A percentile compares a stretch with the other conserved stretches of the same genome.
Evolutionary conservation across 2,329 filamentous ascomycete species (phyloP).

Genomic region (Dissoconium aciculare): DNA sequence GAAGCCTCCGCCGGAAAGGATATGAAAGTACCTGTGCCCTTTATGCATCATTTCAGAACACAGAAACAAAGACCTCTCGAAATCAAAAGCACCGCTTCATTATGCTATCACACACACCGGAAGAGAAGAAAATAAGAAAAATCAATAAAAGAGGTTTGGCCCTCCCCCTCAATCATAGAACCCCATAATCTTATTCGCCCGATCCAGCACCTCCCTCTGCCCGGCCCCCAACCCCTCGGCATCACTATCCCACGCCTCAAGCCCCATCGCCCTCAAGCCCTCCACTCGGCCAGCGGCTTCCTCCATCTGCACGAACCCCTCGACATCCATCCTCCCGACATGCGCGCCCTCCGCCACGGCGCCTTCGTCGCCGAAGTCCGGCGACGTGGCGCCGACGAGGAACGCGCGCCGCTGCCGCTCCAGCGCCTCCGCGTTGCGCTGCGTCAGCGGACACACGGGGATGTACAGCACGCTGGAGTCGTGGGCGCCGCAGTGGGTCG

Average conservation of each 20-base stretch:
- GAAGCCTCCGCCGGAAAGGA: no score
- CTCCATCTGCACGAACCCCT: slow-evolving; percentile 28
- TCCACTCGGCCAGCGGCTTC: slow-evolving; percentile 26
- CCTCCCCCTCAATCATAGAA: slow-evolving; percentile 29
- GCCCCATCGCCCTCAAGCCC: slow-evolving; percentile 41
- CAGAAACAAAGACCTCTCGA: no score
- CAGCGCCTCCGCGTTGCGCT: slow-evolving; percentile 57
- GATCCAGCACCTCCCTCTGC: slow-evolving; percentile 36
- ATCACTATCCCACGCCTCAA: slow-evolving; percentile 36
- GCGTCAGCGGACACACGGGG: slow-evolving; percentile 67
- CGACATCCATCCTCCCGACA: slow-evolving; percentile 25
- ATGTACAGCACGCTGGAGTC: slow-evolving; percentile 86
- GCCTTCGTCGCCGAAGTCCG: slow-evolving; percentile 38
- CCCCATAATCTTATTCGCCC: slow-evolving; percentile 40
- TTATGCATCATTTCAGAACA: no score
- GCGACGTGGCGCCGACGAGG: slow-evolving; percentile 38
- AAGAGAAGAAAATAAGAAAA: no score
- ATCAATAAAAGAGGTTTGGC: no score
- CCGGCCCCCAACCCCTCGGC: slow-evolving; percentile 34
- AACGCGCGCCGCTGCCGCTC: slow-evolving; percentile 57
- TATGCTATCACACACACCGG: no score
- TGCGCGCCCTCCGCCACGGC: slow-evolving; percentile 49
- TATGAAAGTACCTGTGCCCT: no score
- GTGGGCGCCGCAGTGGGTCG: slow-evolving; percentile 50
- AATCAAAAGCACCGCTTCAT: no score